Evolutionary conservation across 371 early-diverging fungal genomes (phyloP), one percentile per base, ranked within the genome.

Genomic region (Mucor indicus): DNA sequence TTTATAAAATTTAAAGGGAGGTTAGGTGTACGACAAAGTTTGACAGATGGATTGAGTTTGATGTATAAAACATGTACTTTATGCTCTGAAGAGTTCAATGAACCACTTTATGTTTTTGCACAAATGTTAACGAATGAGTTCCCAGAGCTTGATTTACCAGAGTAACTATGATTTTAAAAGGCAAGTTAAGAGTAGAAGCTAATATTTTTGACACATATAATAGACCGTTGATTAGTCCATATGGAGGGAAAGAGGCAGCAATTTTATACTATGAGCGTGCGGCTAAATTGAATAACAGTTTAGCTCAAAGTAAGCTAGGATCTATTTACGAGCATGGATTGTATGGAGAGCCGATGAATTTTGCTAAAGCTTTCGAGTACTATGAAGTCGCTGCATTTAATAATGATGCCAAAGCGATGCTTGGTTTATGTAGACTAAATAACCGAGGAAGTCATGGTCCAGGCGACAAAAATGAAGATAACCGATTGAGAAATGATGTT

Each of bases 391-490:
- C 56, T 11, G 68, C 64, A 7, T n/a, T 35, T 1, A 39, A 46
- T 38, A 57, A 44, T 2, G 55, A 66, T 38, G 24, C 48, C 3
- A 58, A 63, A 32, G 48, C 71, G n/a, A 70, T 70, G 71, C 22
- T 70, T 5, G 67, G 59, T 9, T 42, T 70, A 13, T 66, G 64
- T 41, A 41, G 69, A 12, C 27, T 68, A 2, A 49, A 64, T 29
- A 68, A 64, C 25, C 50, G 59, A 15, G 69, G 69, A 16, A 63
- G 55, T 20, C 55, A 58, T 49, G 69, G 69, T 13, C 69, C 69
- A 11, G 55, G 43, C 12, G 61, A 68, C 44, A 43, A 52, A 32
- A 42, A 60, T n/a, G 61, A 61, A 16, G 19, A 20, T 1, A 20
- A 27, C 4, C 39, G 61, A 4, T 15, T 64, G 29, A 53, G 44